A percentile compares a stretch with the other conserved stretches of the same genome.
phyloP scores from a whole-genome alignment of 2,329 filamentous ascomycete species.

The Coniochaeta sp. region DNA sequence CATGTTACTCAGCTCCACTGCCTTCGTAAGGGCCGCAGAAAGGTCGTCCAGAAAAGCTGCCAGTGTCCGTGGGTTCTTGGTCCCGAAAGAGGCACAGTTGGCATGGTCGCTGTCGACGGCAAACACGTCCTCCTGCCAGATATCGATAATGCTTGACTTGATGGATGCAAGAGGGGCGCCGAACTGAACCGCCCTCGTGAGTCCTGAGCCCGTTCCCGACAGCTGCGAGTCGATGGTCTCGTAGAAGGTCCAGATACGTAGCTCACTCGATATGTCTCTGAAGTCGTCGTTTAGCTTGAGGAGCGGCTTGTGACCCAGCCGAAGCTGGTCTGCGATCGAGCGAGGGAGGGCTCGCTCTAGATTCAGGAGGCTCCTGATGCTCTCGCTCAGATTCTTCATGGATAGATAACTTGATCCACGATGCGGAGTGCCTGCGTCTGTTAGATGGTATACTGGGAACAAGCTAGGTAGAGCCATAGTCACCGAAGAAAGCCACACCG shows the following conservation, averaged over 20 bases:
- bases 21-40: conserved; percentile 26
- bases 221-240: conserved; percentile 54
- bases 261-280: conserved; percentile 46
- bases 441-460: conserved; percentile 6
- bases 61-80: conserved; percentile 40
- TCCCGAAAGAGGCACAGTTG: conserved; percentile 45
- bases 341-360: conserved; percentile 41
- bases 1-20: conserved; percentile 23
- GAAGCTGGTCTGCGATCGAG: conserved; percentile 41
- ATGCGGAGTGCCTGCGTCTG: conserved; percentile 44
- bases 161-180: conserved; percentile 52
- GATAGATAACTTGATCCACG: conserved; percentile 57
- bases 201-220: conserved; percentile 33
- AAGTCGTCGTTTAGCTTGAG: conserved; percentile 46
- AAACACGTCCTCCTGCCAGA: conserved; percentile 42
- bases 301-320: conserved; percentile 40
- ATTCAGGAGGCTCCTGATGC: conserved; percentile 44
- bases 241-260: conserved; percentile 55
- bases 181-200: conserved; percentile 42
- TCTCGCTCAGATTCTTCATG: conserved; percentile 45
- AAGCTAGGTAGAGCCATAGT: conserved; percentile 10
- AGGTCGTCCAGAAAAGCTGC: conserved; percentile 29
- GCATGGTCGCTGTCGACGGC: conserved; percentile 48
- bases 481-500: conserved; percentile 53
- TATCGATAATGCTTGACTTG: conserved; percentile 43